A percentile compares a stretch with the other conserved stretches of the same genome.
phyloP scores from a whole-genome alignment of 2,329 filamentous ascomycete species.

The Zymoseptoria brevis region DNA sequence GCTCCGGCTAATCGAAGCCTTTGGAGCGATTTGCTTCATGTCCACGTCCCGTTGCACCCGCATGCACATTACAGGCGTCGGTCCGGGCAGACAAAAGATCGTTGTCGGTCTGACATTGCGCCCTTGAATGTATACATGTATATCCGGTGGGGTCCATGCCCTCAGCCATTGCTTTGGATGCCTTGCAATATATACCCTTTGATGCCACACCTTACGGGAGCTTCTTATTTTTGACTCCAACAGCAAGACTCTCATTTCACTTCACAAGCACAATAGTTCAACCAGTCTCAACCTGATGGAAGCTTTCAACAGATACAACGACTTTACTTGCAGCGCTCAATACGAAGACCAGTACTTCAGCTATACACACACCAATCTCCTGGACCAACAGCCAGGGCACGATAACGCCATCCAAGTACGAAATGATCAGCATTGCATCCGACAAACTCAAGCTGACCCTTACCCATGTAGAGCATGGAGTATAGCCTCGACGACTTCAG shows the following conservation, averaged over 20 bases:
- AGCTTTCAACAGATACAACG: slow-evolving; percentile 49
- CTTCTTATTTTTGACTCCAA: not conserved
- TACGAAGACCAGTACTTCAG: slow-evolving; percentile 42
- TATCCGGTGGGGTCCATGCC: not conserved
- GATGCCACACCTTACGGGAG: not conserved
- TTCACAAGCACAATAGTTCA: not conserved
- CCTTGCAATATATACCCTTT: not conserved
- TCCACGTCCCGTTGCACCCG: not conserved
- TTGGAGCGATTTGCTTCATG: not conserved
- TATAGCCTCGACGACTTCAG: slow-evolving; percentile 13
- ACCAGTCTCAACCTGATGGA: slow-evolving; percentile 15
- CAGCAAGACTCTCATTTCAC: not conserved
- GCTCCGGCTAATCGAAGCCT: not conserved
- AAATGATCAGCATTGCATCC: not conserved
- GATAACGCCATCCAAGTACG: not conserved
- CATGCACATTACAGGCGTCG: not conserved
- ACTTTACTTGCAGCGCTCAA: slow-evolving; percentile 39
- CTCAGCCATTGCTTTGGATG: not conserved
- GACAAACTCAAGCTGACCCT: not conserved
- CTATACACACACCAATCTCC: slow-evolving; percentile 30
- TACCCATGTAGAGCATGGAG: slow-evolving; percentile 22
- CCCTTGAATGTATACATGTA: not conserved
- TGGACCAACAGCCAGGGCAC: slow-evolving; percentile 15
- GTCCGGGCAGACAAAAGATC: not conserved
- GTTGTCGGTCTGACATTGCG: not conserved